phyloP scores from a whole-genome alignment of 768 basidiomycete genomes.

The Tephrocybe sp. region DNA sequence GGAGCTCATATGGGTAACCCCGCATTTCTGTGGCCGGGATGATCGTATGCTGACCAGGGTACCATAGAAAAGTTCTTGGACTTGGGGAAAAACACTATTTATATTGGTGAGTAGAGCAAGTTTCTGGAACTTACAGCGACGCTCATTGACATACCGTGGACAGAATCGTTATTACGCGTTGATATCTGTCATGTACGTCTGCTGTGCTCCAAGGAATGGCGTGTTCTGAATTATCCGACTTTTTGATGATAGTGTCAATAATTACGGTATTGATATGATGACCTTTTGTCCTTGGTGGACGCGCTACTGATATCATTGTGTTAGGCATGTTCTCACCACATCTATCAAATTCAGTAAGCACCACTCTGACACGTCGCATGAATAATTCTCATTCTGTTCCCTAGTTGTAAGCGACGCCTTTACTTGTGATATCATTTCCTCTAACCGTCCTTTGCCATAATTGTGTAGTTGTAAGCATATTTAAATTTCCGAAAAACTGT shows the following conservation, averaged over 20 bases:
- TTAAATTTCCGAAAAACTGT: background rate
- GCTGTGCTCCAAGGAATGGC: background rate
- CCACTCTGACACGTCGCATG: background rate
- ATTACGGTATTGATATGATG: slow-evolving; percentile 43
- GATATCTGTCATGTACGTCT: slow-evolving; percentile 47
- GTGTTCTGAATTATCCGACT: background rate
- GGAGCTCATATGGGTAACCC: slow-evolving; percentile 53
- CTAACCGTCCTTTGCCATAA: background rate
- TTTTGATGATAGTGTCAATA: slow-evolving; percentile 44
- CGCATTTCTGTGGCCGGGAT: background rate
- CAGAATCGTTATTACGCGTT: slow-evolving; percentile 64
- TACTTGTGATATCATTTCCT: background rate
- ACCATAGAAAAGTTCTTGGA: slow-evolving; percentile 52
- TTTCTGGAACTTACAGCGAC: background rate
- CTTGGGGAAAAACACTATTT: slow-evolving; percentile 54
- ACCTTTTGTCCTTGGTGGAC: background rate
- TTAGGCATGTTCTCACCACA: slow-evolving; percentile 42
- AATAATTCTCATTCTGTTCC: slow-evolving; percentile 3
- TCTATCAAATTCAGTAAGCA: slow-evolving; percentile 40
- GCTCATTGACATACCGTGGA: background rate
- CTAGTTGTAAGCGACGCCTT: slow-evolving; percentile 18
- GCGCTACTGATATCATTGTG: background rate
- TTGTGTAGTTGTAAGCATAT: slow-evolving; percentile 26
- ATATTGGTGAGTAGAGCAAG: slow-evolving; percentile 39
- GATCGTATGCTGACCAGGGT: background rate